Conservation (phyloP, 1,139 yeast species). For the Arxiozyma heterogenica region DNA sequence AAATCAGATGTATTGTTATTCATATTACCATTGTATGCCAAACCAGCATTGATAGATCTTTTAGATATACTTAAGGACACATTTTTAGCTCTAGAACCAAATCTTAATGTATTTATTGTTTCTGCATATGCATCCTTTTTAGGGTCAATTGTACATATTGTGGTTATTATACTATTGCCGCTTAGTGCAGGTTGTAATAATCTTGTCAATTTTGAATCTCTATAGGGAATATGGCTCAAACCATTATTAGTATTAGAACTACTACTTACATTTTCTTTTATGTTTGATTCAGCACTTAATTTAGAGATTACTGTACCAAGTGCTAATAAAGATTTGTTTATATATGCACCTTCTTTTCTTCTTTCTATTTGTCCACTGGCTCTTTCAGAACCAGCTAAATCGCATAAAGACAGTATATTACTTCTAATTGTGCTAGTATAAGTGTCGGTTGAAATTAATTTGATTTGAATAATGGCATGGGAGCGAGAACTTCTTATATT, state of each 20-base stretch:
- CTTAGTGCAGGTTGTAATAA: conserved; percentile 84
- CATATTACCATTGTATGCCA: neutral
- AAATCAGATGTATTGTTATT: conserved; percentile 6
- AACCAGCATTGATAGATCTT: conserved; percentile 23
- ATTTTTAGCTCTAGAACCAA: conserved; percentile 90
- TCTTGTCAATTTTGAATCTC: conserved; percentile 87
- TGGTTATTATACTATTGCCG: conserved; percentile 78
- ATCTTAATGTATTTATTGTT: conserved; percentile 77
- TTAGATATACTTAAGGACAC: conserved; percentile 60
- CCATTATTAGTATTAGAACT: conserved; percentile 9
- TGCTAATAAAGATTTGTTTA: conserved; percentile 82
- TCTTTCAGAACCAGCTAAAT: conserved; percentile 90
- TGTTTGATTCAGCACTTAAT: conserved; percentile 39
- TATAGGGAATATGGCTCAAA: conserved; percentile 63
- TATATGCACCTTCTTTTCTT: conserved; percentile 85
- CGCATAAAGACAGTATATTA: conserved; percentile 78
- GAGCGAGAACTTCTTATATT: conserved; percentile 80
- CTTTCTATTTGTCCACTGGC: conserved; percentile 75
- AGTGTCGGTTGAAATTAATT: conserved; percentile 41
- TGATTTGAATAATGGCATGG: conserved; percentile 79
- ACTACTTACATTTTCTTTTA: conserved; percentile 4
- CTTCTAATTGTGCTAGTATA: conserved; percentile 37
- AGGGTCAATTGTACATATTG: conserved; percentile 73
- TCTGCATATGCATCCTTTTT: conserved; percentile 54
- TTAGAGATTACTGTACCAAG: conserved; percentile 83